A percentile compares a stretch with the other conserved stretches of the same genome.
Conservation (phyloP, 2,329 filamentous ascomycete species). For the Rhexocercosporidium sp. region DNA sequence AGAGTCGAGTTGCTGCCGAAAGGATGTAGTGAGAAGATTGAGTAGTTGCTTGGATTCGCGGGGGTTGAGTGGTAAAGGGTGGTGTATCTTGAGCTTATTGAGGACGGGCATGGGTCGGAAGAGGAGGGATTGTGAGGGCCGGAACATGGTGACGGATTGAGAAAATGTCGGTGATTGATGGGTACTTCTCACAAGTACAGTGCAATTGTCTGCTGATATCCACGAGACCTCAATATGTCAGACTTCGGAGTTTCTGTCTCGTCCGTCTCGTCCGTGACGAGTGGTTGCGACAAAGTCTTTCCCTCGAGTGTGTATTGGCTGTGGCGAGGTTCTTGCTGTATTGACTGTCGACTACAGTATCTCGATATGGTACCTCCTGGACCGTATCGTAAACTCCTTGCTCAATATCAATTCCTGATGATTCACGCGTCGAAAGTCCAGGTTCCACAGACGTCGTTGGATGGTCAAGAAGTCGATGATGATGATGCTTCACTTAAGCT, state of each 20-base stretch:
- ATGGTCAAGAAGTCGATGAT: too few species aligned
- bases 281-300: not conserved
- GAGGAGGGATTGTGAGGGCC: constrained; percentile 51
- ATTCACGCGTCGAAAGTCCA: not conserved
- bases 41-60: constrained; percentile 65
- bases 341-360: too few species aligned
- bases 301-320: not conserved
- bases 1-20: constrained; percentile 65
- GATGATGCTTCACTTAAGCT: not conserved
- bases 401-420: not conserved
- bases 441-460: not conserved
- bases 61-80: constrained; percentile 55
- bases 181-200: not conserved
- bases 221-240: not conserved
- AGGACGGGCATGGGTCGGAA: constrained; percentile 54
- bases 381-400: not conserved
- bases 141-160: constrained; percentile 50
- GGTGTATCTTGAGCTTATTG: constrained; percentile 53
- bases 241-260: not conserved
- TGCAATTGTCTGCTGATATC: not conserved
- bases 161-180: not conserved
- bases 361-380: too few species aligned
- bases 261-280: too few species aligned
- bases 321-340: too few species aligned
- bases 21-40: constrained; percentile 64